phyloP scores from a whole-genome alignment of 1,284 basidiomycete species.

The Tremellales sp. region DNA sequence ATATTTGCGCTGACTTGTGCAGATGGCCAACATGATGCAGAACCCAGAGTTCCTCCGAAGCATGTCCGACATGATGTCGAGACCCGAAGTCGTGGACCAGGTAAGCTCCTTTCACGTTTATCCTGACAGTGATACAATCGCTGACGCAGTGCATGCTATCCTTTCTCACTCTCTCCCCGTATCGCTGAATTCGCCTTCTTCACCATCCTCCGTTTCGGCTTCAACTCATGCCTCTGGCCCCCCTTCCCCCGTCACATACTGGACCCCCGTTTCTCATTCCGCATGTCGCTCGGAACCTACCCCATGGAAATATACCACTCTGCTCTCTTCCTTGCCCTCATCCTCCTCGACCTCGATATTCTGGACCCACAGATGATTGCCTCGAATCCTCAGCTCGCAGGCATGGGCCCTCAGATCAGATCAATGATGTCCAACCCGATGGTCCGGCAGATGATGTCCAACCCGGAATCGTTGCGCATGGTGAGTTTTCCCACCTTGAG shows the following conservation, averaged over 20 bases:
- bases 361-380: conserved; percentile 56
- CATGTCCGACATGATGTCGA: conserved; percentile 60
- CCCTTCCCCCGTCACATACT: too few relatives aligned
- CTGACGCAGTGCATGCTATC: background rate
- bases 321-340: too few relatives aligned
- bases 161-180: background rate
- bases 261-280: too few relatives aligned
- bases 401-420: conserved; percentile 75
- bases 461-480: conserved; percentile 41
- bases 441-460: conserved; percentile 71
- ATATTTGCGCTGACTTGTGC: conserved; percentile 10
- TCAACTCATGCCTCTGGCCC: too few relatives aligned
- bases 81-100: conserved; percentile 76
- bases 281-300: too few relatives aligned
- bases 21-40: conserved; percentile 80
- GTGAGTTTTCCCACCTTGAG: conserved; percentile 18
- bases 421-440: conserved; percentile 73
- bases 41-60: conserved; percentile 70
- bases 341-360: too few relatives aligned
- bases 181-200: background rate
- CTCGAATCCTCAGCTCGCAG: conserved; percentile 70
- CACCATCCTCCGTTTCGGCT: background rate
- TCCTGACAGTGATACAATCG: background rate
- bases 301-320: too few relatives aligned
- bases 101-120: conserved; percentile 27